These are phyloP conservation scores for Esteya vermicola DNA, from an alignment of 2,329 filamentous ascomycete species.

Conservation along the genomic window DNA sequence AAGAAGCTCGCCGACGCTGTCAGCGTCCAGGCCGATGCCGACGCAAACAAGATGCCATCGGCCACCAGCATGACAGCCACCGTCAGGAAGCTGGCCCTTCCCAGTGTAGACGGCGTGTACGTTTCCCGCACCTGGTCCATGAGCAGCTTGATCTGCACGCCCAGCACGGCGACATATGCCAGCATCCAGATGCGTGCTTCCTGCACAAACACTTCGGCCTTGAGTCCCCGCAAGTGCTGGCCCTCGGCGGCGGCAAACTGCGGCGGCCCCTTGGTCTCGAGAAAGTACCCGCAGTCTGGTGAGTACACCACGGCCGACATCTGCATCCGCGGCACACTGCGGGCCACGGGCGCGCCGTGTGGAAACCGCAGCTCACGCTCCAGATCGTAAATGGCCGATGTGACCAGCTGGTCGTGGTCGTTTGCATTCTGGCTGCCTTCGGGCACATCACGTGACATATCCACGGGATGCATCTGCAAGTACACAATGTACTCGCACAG, in stretches of 20 bases:
- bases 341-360: constrained; percentile 39
- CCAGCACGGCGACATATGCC: constrained; percentile 38
- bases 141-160: constrained; percentile 46
- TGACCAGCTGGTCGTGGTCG: constrained; percentile 10
- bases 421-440: not conserved
- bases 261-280: constrained; percentile 51
- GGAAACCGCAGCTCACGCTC: constrained; percentile 50
- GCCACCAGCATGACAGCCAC: constrained; percentile 47
- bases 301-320: constrained; percentile 53
- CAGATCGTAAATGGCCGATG: constrained; percentile 25
- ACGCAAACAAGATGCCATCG: constrained; percentile 44
- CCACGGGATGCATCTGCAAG: constrained; percentile 55
- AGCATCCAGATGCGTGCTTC: constrained; percentile 46
- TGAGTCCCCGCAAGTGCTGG: constrained; percentile 43
- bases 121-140: constrained; percentile 53
- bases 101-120: constrained; percentile 52
- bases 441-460: constrained; percentile 16
- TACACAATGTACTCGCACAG: constrained; percentile 87
- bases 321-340: constrained; percentile 36
- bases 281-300: constrained; percentile 52
- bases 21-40: constrained; percentile 40
- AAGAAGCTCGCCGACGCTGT: constrained; percentile 42
- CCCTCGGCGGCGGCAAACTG: constrained; percentile 34
- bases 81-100: constrained; percentile 51
- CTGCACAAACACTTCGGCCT: constrained; percentile 43